Base-by-base conservation (phyloP, 495 filamentous ascomycete genomes). In the Chaetomium cochliodes region DNA sequence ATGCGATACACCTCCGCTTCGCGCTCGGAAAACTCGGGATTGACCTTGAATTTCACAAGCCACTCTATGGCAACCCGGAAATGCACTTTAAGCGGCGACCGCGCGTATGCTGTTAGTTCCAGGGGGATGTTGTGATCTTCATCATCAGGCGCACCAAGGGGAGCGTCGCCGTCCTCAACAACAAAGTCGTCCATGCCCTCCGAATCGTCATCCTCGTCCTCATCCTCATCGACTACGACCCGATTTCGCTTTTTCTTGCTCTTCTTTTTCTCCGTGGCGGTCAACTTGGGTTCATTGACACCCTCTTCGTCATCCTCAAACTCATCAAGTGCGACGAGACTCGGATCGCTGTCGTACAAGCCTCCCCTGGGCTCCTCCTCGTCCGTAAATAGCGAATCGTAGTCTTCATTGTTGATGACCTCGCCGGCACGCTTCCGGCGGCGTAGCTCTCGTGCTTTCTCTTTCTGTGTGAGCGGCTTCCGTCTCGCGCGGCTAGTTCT, bases 51-150 rank as follows among this genome's bases (percentile, higher is more conserved):
- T 37, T 81, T 85, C 2, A 96, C 86, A 74, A 93, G 87, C 91
- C 91, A 96, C 73, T 91, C 89, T 0, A 97, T 79, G 0, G 85
- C 90, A 67, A 88, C 84, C 46, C 85, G 86, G 77, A 97, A 96
- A 63, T 92, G 87, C 37, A 92, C 87, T 59, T 88, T 88, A 0
- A 88, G 73, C 49, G 90, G 87, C 65, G 87, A 87, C 66, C 88
- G 85, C 0, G 84, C 80, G 55, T 88, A 82, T 15, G 78, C 72
- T 3, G 86, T 90, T 70, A 92, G 92, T 68, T 92, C 78, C 12
- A 96, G 77, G 0, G 92, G 92, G 2, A 93, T 86, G 3, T 79
- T 80, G 3, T 26, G 9, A 41, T 69, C 22, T 11, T 73, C 67
- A 18, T 76, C 74, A 0, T 75, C 80, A 0, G 87, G 90, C 8